Conservation (phyloP, 73 alveolate genomes). For the Stentor coeruleus region DNA sequence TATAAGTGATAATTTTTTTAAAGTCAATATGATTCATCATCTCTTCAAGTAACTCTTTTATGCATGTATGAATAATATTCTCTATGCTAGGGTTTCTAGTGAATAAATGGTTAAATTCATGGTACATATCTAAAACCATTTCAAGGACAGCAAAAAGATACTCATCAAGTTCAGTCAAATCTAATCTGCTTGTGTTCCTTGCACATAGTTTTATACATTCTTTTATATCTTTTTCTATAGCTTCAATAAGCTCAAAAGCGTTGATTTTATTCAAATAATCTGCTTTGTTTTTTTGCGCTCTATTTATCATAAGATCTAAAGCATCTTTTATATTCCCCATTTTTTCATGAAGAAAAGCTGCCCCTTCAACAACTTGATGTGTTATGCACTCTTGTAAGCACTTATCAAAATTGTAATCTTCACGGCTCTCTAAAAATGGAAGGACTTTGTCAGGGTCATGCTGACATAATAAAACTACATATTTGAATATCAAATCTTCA, state of each 20-base stretch:
- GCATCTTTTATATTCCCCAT: conserved; percentile 10
- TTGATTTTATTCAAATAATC: background rate
- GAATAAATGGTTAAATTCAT: background rate
- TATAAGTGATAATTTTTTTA: conserved; percentile 9
- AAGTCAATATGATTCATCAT: conserved; percentile 19
- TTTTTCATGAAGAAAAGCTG: conserved; percentile 27
- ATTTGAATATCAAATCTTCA: conserved; percentile 18
- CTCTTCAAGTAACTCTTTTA: conserved; percentile 7
- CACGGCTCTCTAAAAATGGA: background rate
- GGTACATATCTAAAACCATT: background rate
- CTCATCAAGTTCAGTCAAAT: conserved; percentile 11
- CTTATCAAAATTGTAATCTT: conserved; percentile 19
- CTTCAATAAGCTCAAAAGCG: background rate
- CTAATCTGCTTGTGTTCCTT: background rate
- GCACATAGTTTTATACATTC: conserved; percentile 9
- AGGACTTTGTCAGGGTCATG: conserved; percentile 14
- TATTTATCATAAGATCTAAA: background rate
- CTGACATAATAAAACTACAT: background rate
- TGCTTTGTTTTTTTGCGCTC: background rate
- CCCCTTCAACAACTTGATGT: conserved; percentile 14
- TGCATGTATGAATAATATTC: background rate
- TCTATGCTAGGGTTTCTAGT: background rate
- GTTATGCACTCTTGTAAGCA: background rate
- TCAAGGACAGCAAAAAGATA: background rate
- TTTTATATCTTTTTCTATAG: background rate